Evolutionary conservation across 1,139 yeast genomes (phyloP), one percentile per base, ranked within the genome.

Genomic region (Taphrina wiesneri): DNA sequence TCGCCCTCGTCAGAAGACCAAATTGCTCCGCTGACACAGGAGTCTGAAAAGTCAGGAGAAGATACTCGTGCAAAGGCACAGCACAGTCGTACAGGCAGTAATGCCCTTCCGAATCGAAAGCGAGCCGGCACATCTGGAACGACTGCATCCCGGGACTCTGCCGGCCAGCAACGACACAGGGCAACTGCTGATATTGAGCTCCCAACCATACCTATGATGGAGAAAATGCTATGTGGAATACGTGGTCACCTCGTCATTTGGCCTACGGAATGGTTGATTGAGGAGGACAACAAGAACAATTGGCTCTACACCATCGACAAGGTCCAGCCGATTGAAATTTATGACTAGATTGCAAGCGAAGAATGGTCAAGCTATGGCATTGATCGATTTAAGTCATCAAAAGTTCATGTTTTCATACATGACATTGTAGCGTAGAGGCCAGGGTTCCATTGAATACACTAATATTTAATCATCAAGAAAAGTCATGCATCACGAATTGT

Each of bases 271-370:
- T 95, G 99, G 99, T 81, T 95, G 62, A 80, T 84, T 73, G 83
- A 86, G 69, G 99, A 93, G 75, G 83, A 91, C 60, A 96, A 91
- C 66, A 73, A 75, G 70, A 69, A 70, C 26, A 93, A 95, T 74
- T 93, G 98, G 98, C 91, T 91, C 76, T 92, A 90, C 79, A 90
- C 87, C 72, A 87, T 96, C 65, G 99, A 93, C 75, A 85, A 96
- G 74, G 80, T 93, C 56, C 97, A 98, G 9, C 99, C 99, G 1
- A 85, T 93, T 68, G 98, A 93, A 75, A 93, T 93, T 66, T 93
- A 89, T 76, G 96, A 92, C 74, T 93, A 76, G 67, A n/a, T 11
- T n/a, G 43, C 43, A 39, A 9, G 43, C 43, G 43, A 11, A 39
- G 34, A 6, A 30, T 30, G 6, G n/a, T n/a, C n/a, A 11, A 30